A percentile compares a stretch with the other conserved stretches of the same genome.
Conservation (phyloP, 164 flowering plant species). For the Stephania cephalantha region DNA sequence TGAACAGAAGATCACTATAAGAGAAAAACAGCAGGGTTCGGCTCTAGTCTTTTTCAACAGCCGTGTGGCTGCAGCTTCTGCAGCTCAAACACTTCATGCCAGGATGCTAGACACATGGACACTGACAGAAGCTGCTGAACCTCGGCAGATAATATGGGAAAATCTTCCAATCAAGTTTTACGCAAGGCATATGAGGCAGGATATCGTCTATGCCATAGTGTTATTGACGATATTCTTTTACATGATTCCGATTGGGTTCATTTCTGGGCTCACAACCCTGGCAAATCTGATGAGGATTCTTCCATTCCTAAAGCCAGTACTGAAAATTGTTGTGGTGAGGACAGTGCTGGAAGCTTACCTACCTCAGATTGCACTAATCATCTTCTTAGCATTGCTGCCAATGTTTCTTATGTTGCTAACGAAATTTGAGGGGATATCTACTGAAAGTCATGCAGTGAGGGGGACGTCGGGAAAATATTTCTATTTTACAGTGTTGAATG, state of each 20-base stretch:
- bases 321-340: constrained; percentile 35
- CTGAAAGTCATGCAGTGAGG: constrained; percentile 63
- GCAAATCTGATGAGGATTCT: constrained; percentile 56
- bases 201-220: constrained; percentile 57
- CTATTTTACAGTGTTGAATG: constrained; percentile 77
- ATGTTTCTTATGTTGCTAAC: constrained; percentile 67
- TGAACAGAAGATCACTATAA: constrained; percentile 63
- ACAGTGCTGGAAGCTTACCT: constrained; percentile 85
- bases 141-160: constrained; percentile 66
- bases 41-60: constrained; percentile 71
- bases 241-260: constrained; percentile 73
- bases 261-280: constrained; percentile 89
- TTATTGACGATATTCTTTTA: constrained; percentile 65
- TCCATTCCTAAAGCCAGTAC: constrained; percentile 65
- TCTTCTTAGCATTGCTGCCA: constrained; percentile 80
- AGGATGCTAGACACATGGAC: constrained; percentile 69
- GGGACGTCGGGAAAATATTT: constrained; percentile 95
- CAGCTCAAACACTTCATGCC: constrained; percentile 73
- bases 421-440: constrained; percentile 79
- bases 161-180: constrained; percentile 60
- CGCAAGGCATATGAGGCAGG: constrained; percentile 54
- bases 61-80: constrained; percentile 61
- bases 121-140: constrained; percentile 71
- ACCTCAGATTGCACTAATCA: constrained; percentile 82
- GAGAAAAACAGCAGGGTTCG: constrained; percentile 63